Evolutionary conservation across 306 rosid species (phyloP).

Genomic region (Malus sieversii): DNA sequence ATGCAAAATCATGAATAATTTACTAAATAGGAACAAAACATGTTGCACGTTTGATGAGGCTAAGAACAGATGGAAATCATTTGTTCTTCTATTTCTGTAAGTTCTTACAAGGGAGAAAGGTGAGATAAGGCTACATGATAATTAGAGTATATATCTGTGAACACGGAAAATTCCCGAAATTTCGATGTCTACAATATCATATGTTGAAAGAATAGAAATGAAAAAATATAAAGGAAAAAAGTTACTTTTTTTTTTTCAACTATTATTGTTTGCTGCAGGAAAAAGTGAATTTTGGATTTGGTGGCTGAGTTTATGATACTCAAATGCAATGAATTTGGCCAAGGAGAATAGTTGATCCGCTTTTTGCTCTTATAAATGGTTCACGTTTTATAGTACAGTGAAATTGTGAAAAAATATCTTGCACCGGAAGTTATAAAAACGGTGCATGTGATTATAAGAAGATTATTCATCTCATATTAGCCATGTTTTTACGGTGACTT

Average conservation of each 20-base stretch:
- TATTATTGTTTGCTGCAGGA: neutral
- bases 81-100: neutral
- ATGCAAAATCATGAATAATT: neutral
- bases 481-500: neutral
- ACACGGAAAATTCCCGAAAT: no score
- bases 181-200: no score
- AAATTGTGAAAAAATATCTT: no score
- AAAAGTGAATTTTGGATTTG: neutral
- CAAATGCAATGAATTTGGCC: neutral
- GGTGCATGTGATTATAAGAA: neutral
- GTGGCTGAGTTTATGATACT: neutral
- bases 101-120: neutral
- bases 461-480: neutral
- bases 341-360: neutral
- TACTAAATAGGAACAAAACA: neutral
- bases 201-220: neutral
- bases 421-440: neutral
- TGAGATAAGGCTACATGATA: neutral
- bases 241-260: neutral
- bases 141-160: neutral
- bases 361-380: neutral
- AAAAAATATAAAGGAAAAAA: no score
- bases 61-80: neutral
- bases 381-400: neutral
- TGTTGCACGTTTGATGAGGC: neutral